These are phyloP conservation scores for Plenodomus biglobosus DNA, from an alignment of 2,329 filamentous ascomycete genomes.

Conservation along the genomic window DNA sequence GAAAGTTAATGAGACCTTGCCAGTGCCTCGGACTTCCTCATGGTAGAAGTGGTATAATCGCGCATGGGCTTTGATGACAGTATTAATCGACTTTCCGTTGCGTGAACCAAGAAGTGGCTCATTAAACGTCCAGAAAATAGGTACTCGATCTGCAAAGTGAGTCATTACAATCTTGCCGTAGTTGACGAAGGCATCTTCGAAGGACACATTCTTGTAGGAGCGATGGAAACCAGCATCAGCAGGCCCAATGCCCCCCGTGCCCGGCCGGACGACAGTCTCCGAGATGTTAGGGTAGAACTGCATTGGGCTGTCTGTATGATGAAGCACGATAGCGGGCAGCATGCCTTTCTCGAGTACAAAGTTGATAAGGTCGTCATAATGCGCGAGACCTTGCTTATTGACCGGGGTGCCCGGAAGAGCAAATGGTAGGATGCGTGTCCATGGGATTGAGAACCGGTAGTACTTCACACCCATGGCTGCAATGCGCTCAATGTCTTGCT, in stretches of 20 bases:
- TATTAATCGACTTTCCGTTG: constrained; percentile 45
- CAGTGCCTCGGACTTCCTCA: constrained; percentile 55
- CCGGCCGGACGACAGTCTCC: constrained; percentile 20
- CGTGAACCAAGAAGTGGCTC: constrained; percentile 51
- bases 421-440: constrained; percentile 58
- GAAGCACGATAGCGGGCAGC: constrained; percentile 52
- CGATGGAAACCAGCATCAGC: constrained; percentile 42
- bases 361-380: constrained; percentile 59
- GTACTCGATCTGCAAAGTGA: constrained; percentile 55
- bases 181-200: constrained; percentile 55
- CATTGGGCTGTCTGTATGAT: constrained; percentile 55
- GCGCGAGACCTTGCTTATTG: constrained; percentile 54
- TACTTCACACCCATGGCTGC: constrained; percentile 56
- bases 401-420: constrained; percentile 54
- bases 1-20: constrained; percentile 55
- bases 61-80: constrained; percentile 50
- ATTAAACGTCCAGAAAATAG: constrained; percentile 58
- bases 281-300: constrained; percentile 47
- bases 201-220: constrained; percentile 47
- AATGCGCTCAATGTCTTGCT: constrained; percentile 58
- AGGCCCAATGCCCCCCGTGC: constrained; percentile 34
- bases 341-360: constrained; percentile 54
- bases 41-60: constrained; percentile 57
- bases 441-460: constrained; percentile 57
- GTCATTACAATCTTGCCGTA: constrained; percentile 57